Evolutionary conservation across 2,329 filamentous ascomycete species (phyloP), one percentile per base, ranked within the genome.

Genomic region (Colletotrichum horii): DNA sequence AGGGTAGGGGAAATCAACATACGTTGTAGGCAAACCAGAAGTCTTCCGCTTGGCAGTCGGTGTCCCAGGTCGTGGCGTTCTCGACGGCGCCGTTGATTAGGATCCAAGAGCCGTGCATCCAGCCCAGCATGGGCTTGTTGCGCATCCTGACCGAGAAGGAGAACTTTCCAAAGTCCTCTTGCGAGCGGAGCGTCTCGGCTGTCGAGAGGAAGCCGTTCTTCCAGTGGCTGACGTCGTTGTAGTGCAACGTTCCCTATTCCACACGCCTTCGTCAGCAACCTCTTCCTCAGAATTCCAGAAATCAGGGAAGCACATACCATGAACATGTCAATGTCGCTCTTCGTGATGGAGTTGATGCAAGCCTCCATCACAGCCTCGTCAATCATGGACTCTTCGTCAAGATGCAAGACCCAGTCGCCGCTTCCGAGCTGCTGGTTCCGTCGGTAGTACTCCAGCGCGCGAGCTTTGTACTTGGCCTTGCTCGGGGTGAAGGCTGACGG

Each of bases 41-140:
- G 30, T 70, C 66, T 24, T 70, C 66, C 3, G 66, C 66, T 19
- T 70, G 66, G n/a, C 66, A 70, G 26, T 62, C 66, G 12, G 66
- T 70, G n/a, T 70, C 66, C 66, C 66, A 70, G 0, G 66, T 70
- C n/a, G 61, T 56, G 19, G n/a, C 19, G 26, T 70, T 70, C 19
- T 70, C 66, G 6, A 70, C 66, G 3, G 66, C 69, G 6, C 69
- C 69, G 60, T 71, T 71, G 58, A 71, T 28, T 8, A 71, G 8
- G 38, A 71, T 55, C 69, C 69, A 71, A 12, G 69, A 71, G n/a
- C 69, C 69, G n/a, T 64, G 69, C 69, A 71, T 64, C 69, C 69
- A 71, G 0, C 56, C 68, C 0, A 68, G 66, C 66, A 68, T 68
- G 32, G 66, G 48, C 52, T 68, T 68, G 16, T 68, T 68, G 16